These are phyloP conservation scores for Podospora appendiculata DNA, from an alignment of 495 filamentous ascomycete species.

Conservation along the genomic window DNA sequence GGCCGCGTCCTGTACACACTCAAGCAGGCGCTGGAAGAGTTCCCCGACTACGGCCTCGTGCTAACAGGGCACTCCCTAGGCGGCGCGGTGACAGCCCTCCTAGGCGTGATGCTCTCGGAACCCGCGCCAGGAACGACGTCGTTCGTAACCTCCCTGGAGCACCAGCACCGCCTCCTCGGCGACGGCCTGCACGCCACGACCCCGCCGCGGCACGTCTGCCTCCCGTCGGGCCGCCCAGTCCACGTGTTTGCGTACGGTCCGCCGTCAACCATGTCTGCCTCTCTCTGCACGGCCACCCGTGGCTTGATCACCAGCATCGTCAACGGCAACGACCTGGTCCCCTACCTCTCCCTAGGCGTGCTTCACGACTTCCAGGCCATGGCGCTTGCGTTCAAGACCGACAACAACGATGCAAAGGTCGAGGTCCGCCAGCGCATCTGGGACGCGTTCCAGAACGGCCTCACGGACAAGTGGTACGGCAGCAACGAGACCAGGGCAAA, in stretches of 20 bases:
- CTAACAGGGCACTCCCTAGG: slow-evolving; percentile 73
- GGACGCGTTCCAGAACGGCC: slow-evolving; percentile 46
- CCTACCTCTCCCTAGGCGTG: slow-evolving; percentile 64
- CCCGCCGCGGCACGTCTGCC: slow-evolving; percentile 30
- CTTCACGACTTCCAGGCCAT: slow-evolving; percentile 69
- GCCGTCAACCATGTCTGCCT: slow-evolving; percentile 63
- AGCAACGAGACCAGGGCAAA: slow-evolving; percentile 1
- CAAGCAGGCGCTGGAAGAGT: slow-evolving; percentile 62
- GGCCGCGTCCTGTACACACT: slow-evolving; percentile 62
- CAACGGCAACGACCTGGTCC: slow-evolving; percentile 66
- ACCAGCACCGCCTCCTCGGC: slow-evolving; percentile 35
- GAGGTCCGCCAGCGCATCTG: slow-evolving; percentile 61
- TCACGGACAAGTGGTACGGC: slow-evolving; percentile 39
- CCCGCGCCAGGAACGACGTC: slow-evolving; percentile 36
- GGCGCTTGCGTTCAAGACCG: slow-evolving; percentile 63
- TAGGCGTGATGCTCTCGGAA: slow-evolving; percentile 67
- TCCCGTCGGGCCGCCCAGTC: slow-evolving; percentile 60
- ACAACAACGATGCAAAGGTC: slow-evolving; percentile 54
- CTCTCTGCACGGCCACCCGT: slow-evolving; percentile 63
- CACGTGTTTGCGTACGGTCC: slow-evolving; percentile 78
- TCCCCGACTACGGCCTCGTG: slow-evolving; percentile 65
- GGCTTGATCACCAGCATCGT: slow-evolving; percentile 69
- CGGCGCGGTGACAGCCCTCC: slow-evolving; percentile 64
- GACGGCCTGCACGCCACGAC: slow-evolving; percentile 10
- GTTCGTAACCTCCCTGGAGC: slow-evolving; percentile 39